phyloP scores from a whole-genome alignment of 768 basidiomycete species.

The Trametes meyenii region DNA sequence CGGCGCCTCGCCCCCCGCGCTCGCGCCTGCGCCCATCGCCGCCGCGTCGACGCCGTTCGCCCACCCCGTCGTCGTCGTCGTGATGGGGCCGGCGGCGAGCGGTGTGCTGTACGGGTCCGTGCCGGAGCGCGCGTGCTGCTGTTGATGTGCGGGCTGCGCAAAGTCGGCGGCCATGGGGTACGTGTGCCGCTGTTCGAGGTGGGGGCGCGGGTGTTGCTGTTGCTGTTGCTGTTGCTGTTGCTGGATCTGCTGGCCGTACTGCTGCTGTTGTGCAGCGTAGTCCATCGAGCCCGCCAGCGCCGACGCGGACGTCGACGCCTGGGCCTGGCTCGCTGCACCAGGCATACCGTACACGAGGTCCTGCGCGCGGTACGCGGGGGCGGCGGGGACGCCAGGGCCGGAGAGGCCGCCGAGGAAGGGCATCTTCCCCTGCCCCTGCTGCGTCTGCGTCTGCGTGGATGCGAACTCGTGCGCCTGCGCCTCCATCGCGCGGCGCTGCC shows the following conservation, averaged over 20 bases:
- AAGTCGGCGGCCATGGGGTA: slow-evolving; percentile 24
- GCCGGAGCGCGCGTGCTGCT: slow-evolving; percentile 18
- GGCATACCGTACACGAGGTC: slow-evolving; percentile 4
- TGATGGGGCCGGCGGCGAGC: slow-evolving; percentile 10
- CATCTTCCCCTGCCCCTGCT: slow-evolving; percentile 5
- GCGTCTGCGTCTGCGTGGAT: no score
- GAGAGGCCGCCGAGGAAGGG: slow-evolving; percentile 13
- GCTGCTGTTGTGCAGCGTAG: background rate
- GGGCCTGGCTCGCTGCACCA: background rate
- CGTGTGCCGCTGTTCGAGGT: slow-evolving; percentile 27
- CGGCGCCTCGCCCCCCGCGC: slow-evolving; percentile 20
- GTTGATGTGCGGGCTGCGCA: no score
- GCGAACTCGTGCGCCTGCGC: slow-evolving; percentile 7
- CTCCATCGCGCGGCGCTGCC: slow-evolving; percentile 35
- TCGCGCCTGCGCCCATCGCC: background rate
- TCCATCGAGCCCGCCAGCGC: slow-evolving; percentile 9
- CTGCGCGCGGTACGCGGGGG: background rate
- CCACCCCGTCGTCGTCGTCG: slow-evolving; percentile 12
- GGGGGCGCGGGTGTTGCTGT: slow-evolving; percentile 23
- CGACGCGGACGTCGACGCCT: background rate
- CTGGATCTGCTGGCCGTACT: slow-evolving; percentile 8
- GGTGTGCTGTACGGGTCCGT: slow-evolving; percentile 26
- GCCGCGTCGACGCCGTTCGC: background rate
- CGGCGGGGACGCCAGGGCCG: slow-evolving; percentile 16
- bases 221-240: no score